A percentile compares a stretch with the other conserved stretches of the same genome.
phyloP scores from a whole-genome alignment of 2,329 filamentous ascomycete genomes.

The Pseudogymnoascus sp. region DNA sequence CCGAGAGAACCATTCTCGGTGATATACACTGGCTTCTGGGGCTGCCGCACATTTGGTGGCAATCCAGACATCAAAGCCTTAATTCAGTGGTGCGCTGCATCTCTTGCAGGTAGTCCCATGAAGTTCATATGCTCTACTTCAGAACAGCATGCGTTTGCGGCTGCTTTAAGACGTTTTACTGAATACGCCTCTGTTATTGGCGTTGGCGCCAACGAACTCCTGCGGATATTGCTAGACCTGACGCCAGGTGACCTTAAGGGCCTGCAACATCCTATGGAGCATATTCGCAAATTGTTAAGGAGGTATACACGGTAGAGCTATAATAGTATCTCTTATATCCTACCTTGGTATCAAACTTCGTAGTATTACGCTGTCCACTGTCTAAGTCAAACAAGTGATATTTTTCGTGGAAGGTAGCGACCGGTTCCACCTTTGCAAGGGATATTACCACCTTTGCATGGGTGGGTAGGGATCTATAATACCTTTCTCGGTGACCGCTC shows the following conservation, averaged over 20 bases:
- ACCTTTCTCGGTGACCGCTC: too few species aligned
- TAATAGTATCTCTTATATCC: background rate
- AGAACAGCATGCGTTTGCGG: background rate
- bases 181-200: background rate
- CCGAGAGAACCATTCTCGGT: background rate
- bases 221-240: background rate
- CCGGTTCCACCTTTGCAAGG: too few species aligned
- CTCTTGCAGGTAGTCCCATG: background rate
- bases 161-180: background rate
- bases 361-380: too few species aligned
- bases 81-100: background rate
- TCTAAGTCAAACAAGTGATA: too few species aligned
- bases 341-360: too few species aligned
- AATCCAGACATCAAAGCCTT: background rate
- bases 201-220: background rate
- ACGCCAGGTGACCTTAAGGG: background rate
- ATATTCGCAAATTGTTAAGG: background rate
- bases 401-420: too few species aligned
- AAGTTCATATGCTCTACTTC: constrained; percentile 1
- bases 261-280: background rate
- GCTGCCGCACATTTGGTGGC: background rate
- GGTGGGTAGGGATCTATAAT: too few species aligned
- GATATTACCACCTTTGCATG: too few species aligned
- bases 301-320: background rate
- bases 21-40: constrained; percentile 5